These are phyloP conservation scores for Vickermania spadyakhi DNA, from an alignment of 208 protist genomes.

Conservation along the genomic window DNA sequence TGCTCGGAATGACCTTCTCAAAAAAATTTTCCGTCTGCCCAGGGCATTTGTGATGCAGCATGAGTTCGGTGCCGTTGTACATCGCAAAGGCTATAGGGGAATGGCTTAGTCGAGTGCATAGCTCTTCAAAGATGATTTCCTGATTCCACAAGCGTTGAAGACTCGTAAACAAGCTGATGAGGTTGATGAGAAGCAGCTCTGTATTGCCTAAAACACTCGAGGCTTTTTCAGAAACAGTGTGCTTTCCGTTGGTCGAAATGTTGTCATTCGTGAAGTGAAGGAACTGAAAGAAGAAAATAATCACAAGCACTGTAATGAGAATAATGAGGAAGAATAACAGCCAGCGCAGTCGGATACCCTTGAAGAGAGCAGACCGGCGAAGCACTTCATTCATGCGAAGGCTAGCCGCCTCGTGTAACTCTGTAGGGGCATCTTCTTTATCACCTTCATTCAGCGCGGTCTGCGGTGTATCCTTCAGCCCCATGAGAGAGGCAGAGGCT, in stretches of 20 bases:
- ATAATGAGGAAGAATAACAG: constrained; percentile 47
- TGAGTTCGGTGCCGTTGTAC: not conserved
- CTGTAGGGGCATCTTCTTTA: not conserved
- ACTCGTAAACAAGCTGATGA: constrained; percentile 8
- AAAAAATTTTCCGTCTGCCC: not conserved
- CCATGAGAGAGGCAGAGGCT: too few species aligned
- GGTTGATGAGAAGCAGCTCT: constrained; percentile 17
- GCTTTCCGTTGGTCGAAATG: constrained; percentile 17
- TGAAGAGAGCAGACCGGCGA: constrained; percentile 30
- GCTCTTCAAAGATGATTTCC: not conserved
- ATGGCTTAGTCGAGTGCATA: not conserved
- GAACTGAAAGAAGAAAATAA: constrained; percentile 43
- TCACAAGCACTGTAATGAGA: constrained; percentile 42
- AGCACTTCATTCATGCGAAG: constrained; percentile 42
- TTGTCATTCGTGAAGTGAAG: constrained; percentile 35
- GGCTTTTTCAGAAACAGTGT: constrained; percentile 22
- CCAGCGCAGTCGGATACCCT: constrained; percentile 58
- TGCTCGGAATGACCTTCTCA: not conserved
- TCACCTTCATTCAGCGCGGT: not conserved
- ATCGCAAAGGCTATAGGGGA: not conserved
- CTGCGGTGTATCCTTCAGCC: too few species aligned
- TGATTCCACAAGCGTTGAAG: constrained; percentile 3
- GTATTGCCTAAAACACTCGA: constrained; percentile 19
- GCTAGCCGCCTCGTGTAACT: not conserved
- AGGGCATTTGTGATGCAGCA: not conserved